Base-by-base conservation (phyloP, 1,284 basidiomycete genomes). In the Sanghuangporus sanghuang region DNA sequence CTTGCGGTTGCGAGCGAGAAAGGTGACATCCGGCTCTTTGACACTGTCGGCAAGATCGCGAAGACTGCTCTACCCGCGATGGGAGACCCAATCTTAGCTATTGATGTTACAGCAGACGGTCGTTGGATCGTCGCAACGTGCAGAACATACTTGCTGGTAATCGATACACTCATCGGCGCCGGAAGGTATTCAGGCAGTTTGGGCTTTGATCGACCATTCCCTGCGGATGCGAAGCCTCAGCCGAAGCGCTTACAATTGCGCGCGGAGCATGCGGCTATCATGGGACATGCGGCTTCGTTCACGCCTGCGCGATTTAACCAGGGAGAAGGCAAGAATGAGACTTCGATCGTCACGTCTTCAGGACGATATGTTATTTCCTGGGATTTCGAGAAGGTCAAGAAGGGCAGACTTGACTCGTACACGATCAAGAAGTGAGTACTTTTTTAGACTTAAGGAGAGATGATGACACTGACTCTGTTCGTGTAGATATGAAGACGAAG, bases 11-110 rank as follows among this genome's bases (percentile, higher is more conserved):
- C 93, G 14, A 95, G 92, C 69, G 92, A 95, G 77, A 99, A 98
- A 79, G 97, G 97, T 66, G 97, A 99, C 73, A 92, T 99, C 67
- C 84, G 96, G 54, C 79, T 99, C 59, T 99, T 96, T 71, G 97
- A 99, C 74, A 82, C 89, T 59, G 93, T 99, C 68, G 97, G 97
- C 55, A 99, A 98, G 85, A 99, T 95, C 71, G 97, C 97, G 40
- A 99, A 99, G 85, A 99, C 97, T 21, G 95, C 95, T n/a, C 78
- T 99, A 55, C 95, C 96, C 32, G 93, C 95, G 39, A 82, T 98
- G 35, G 96, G 97, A 35, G 95, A 98, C 76, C 94, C 96, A 49
- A 98, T 99, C 71, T 76, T 94, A 58, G 96, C 96, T 38, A 85
- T 99, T 57, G 97, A 99, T 75, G 94, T 95, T 7, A 96, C 96